Evolutionary conservation across 140 eudicot species (phyloP), one percentile per base, ranked within the genome.

Genomic region (Oenanthe javanica): DNA sequence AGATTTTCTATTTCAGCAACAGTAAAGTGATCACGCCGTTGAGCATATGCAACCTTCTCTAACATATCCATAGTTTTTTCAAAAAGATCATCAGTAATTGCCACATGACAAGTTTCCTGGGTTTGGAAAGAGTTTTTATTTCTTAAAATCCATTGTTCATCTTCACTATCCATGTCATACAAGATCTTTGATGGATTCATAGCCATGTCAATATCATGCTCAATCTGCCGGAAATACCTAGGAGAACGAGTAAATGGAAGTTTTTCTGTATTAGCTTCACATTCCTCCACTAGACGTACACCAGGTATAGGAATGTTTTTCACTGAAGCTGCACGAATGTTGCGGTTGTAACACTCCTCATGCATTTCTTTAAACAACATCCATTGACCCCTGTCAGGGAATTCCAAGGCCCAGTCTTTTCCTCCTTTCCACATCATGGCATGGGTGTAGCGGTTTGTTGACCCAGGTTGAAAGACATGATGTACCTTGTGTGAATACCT

Each of bases 391-490:
- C 97, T 79, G 75, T 95, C 96, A n/a, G 96, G 91, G 78, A 95
- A 95, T 88, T 95, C 97, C 76, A 95, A 82, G 25, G 86, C 86
- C 99, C 99, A 95, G 59, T 90, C 97, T 78, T 92, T 92, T 77
- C 93, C 97, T 11, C 97, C 97, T 90, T 92, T 95, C 97, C 99
- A 95, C 93, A 92, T 90, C 97, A 95, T 92, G 55, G 97, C 97
- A 86, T 90, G 97, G 4, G 99, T 90, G 82, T 82, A 95, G 48
- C 97, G 95, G 83, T 95, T 92, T 19, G 97, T 87, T 61, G 99
- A 81, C 72, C 95, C 97, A 5, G 96, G 89, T 80, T 90, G 97
- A 77, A 90, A 86, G 79, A 87, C 84, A 36, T 92, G 92, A 76
- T 84, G 88, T 12, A 91, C 97, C 81, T 92, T 95, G 79, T 88